A percentile compares a stretch with the other conserved stretches of the same genome.
Evolutionary conservation across 2,329 filamentous ascomycete species (phyloP).

Genomic region (Talaromyces funiculosus): DNA sequence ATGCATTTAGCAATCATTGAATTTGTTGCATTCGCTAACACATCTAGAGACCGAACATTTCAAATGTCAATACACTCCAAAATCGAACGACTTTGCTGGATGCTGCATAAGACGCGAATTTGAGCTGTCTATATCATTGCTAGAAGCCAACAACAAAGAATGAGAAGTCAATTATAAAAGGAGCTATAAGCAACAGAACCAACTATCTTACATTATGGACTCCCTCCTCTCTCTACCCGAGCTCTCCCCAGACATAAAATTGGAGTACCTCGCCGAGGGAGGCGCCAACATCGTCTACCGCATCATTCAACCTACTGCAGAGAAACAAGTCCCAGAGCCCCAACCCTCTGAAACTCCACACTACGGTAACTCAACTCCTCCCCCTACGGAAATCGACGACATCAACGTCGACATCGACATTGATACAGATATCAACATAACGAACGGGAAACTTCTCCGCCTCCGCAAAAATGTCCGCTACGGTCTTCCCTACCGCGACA

Average conservation of each 20-base stretch:
- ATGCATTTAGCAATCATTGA: background rate
- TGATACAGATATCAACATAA: background rate
- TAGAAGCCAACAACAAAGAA: background rate
- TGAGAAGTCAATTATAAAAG: too few relatives aligned
- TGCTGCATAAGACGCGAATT: background rate
- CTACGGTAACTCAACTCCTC: conserved; percentile 16
- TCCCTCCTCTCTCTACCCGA: conserved; percentile 26
- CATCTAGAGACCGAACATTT: background rate
- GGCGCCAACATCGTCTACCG: conserved; percentile 72
- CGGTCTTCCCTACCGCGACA: conserved; percentile 48
- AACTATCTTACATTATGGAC: conserved; percentile 1
- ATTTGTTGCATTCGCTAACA: background rate
- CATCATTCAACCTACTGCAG: conserved; percentile 39
- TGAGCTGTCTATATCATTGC: background rate
- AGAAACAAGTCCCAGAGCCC: background rate
- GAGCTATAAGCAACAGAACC: too few relatives aligned
- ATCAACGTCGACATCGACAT: conserved; percentile 7
- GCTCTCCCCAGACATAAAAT: conserved; percentile 30
- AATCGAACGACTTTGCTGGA: background rate
- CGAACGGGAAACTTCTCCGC: conserved; percentile 51
- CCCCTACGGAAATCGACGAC: conserved; percentile 18
- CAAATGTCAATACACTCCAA: background rate
- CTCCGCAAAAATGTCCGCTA: conserved; percentile 54
- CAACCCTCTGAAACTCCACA: conserved; percentile 23
- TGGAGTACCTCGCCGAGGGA: conserved; percentile 58